Evolutionary conservation across 345 rosid genomes (phyloP), one percentile per base, ranked within the genome.

Genomic region (Euphorbia pulcherrima): DNA sequence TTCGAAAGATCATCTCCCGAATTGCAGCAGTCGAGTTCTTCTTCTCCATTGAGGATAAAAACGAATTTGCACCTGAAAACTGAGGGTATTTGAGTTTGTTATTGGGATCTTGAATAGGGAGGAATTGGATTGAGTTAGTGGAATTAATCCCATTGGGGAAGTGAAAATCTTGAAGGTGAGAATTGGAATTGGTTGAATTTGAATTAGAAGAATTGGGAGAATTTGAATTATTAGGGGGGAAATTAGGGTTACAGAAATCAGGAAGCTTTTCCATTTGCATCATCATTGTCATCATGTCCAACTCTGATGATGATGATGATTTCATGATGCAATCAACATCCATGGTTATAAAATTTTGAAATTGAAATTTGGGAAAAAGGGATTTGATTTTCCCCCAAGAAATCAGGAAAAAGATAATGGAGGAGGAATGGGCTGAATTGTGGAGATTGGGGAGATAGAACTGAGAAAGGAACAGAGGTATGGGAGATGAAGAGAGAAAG

Each of bases 1-100:
- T 82, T 8, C 85, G 83, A 68, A 88, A 92, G 23, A 90, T 90
- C 89, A 92, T 90, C 76, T 92, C 96, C 55, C 96, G 77, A 77
- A 92, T 88, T 8, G 92, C 89, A 7, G 90, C 87, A 79, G 87
- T 90, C 18, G 81, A 79, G 80, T 77, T 68, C 30, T 59, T 63
- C 55, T 72, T 72, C 28, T 73, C 76, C 30, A 52, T 17, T 9
- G 67, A 67, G n/a, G 85, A 76, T 10, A 81, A 75, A 66, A 67
- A 63, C 6, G 80, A 67, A 69, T 72, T 72, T 62, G 80, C 69
- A 39, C 74, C 60, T 4, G 76, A 66, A 33, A 73, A 28, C 8
- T 44, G 50, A 6, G n/a, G 35, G 8, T 59, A 72, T 54, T 66
- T 65, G 67, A 72, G 40, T 40, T 66, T 46, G 40, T 65, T 33